Percentiles rank a stretch among this genome's conserved stretches.
Evolutionary conservation across 2,329 filamentous ascomycete genomes (phyloP).

Genomic region (Penicillium polonicum): DNA sequence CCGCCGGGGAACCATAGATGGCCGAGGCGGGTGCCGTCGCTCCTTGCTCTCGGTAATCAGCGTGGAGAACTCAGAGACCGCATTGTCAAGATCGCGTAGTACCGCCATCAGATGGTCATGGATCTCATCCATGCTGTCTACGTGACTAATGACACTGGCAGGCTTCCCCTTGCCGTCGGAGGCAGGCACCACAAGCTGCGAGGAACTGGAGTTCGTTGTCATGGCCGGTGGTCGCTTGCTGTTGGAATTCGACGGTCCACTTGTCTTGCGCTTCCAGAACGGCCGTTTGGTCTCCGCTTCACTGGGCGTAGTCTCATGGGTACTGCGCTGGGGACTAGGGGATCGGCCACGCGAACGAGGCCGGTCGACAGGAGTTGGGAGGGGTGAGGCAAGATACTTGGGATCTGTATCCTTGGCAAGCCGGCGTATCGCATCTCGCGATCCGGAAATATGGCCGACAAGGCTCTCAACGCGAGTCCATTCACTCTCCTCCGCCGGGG

Average conservation of each 20-base stretch:
- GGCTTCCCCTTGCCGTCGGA: constrained; percentile 38
- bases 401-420: constrained; percentile 81
- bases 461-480: constrained; percentile 85
- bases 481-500: constrained; percentile 67
- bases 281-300: constrained; percentile 60
- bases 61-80: constrained; percentile 76
- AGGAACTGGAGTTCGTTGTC: constrained; percentile 48
- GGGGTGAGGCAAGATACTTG: constrained; percentile 48
- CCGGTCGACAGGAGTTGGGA: constrained; percentile 20
- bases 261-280: constrained; percentile 92
- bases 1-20: constrained; percentile 56
- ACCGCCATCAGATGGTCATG: constrained; percentile 81
- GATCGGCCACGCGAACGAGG: constrained; percentile 31
- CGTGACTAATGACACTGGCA: constrained; percentile 32
- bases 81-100: constrained; percentile 79
- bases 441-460: constrained; percentile 81
- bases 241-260: constrained; percentile 45
- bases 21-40: constrained; percentile 59
- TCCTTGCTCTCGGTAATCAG: constrained; percentile 78
- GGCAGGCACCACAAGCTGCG: constrained; percentile 53
- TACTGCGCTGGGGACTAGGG: constrained; percentile 33
- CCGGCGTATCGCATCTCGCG: constrained; percentile 81
- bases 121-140: constrained; percentile 62
- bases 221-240: constrained; percentile 42
- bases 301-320: constrained; percentile 32